phyloP scores from a whole-genome alignment of 352 stramenopile species.

The Peronosclerospora sorghi region DNA sequence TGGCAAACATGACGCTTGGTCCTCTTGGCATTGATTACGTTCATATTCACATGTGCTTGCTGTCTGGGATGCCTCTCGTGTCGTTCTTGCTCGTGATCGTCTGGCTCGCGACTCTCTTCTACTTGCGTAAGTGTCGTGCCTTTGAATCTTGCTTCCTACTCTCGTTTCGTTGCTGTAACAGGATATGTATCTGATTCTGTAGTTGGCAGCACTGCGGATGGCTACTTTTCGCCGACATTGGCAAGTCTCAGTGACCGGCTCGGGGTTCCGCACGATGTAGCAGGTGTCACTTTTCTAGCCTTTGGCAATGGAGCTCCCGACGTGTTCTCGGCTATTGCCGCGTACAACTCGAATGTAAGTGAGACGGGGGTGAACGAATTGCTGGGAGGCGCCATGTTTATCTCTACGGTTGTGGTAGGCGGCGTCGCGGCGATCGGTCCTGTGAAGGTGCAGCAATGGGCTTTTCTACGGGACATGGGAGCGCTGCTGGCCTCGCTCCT shows the following conservation, averaged over 20 bases:
- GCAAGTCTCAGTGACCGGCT: conserved; percentile 90
- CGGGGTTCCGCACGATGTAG: conserved; percentile 84
- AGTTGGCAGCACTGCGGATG: conserved; percentile 94
- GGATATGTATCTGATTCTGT: conserved; percentile 9
- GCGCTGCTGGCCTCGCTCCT: conserved; percentile 38
- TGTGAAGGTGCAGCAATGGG: conserved; percentile 50
- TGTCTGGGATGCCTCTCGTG: conserved; percentile 33
- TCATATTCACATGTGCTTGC: conserved; percentile 61
- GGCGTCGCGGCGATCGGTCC: conserved; percentile 65
- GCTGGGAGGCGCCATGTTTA: conserved; percentile 86
- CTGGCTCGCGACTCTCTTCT: conserved; percentile 72
- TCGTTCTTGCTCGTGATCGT: conserved; percentile 42
- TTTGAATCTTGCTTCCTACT: not conserved
- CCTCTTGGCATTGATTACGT: conserved; percentile 74
- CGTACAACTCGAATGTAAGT: conserved; percentile 63
- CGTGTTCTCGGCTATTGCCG: conserved; percentile 88
- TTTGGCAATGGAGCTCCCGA: conserved; percentile 97
- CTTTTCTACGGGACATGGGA: conserved; percentile 54
- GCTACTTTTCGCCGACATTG: conserved; percentile 95
- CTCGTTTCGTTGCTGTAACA: not conserved
- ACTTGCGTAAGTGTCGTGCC: conserved; percentile 42
- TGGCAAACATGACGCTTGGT: conserved; percentile 53
- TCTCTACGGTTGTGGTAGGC: conserved; percentile 89
- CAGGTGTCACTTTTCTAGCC: conserved; percentile 94
- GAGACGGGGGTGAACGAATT: conserved; percentile 88